phyloP scores from a whole-genome alignment of 1,284 basidiomycete genomes.

The Ceratobasidium sp. region DNA sequence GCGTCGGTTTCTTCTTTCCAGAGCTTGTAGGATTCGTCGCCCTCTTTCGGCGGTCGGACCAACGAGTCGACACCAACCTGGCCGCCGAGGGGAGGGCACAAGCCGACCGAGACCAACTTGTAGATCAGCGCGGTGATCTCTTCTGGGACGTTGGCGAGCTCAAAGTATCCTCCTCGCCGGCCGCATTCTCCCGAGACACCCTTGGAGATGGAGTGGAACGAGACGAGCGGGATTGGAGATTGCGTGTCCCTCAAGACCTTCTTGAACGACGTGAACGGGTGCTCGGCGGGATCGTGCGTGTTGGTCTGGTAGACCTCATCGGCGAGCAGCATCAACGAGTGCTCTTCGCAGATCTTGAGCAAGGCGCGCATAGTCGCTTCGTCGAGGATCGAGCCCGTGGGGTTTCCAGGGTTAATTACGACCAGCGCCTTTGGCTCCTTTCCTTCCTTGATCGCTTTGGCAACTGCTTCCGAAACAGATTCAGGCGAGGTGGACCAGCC shows the following conservation, averaged over 20 bases:
- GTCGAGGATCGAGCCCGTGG: constrained; percentile 84
- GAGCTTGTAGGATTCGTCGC: constrained; percentile 73
- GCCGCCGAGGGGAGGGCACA: constrained; percentile 88
- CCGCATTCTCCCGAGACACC: constrained; percentile 95
- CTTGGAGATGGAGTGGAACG: constrained; percentile 96
- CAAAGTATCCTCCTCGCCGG: constrained; percentile 92
- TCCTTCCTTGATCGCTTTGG: constrained; percentile 70
- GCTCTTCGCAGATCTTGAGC: constrained; percentile 80
- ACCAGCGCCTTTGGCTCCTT: constrained; percentile 80
- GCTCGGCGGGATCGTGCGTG: constrained; percentile 70
- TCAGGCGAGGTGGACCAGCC: constrained; percentile 86
- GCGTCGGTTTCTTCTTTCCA: constrained; percentile 83
- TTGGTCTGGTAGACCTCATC: constrained; percentile 97
- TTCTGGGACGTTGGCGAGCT: constrained; percentile 78
- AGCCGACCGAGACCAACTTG: constrained; percentile 90
- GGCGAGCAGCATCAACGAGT: constrained; percentile 87
- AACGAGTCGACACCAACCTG: constrained; percentile 92
- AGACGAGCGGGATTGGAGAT: constrained; percentile 78
- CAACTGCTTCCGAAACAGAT: constrained; percentile 72
- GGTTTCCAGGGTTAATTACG: constrained; percentile 96
- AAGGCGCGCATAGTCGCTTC: constrained; percentile 73
- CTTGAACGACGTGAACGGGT: constrained; percentile 92
- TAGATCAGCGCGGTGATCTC: constrained; percentile 86
- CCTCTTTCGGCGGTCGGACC: constrained; percentile 81
- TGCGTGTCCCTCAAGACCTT: constrained; percentile 72